Base-by-base conservation (phyloP, 768 basidiomycete genomes). In the Mycena indigotica region DNA sequence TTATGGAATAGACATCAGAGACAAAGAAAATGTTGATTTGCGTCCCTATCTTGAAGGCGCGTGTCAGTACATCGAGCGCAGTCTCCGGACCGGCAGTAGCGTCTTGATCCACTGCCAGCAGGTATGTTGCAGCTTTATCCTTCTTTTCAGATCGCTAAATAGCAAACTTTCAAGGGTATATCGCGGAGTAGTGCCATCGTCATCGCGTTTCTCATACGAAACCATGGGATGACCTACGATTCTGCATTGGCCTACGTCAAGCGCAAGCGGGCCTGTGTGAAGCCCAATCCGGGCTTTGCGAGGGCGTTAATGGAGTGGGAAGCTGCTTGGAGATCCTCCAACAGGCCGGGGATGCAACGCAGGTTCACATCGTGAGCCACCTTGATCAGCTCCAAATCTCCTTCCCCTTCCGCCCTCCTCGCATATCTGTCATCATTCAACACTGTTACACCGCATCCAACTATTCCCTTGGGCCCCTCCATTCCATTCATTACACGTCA, bases 261-360 rank as follows among this genome's bases (percentile, higher is more conserved):
- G 62, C 80, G 80, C 53, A 83, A 84, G 62, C 82, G 89, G 19
- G 83, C 88, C 3, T 92, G 89, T 66, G 76, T 86, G 59, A 88
- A 89, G 66, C 89, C 89, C 16, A 92, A 92, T 65, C 73, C 86
- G n/a, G 89, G 87, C 4, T 92, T 91, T 65, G 82, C 89, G 19
- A 69, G 74, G 0, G 80, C 82, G 0, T 70, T 88, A 15, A 75
- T 79, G 21, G 82, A 84, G 25, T 88, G 85, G 85, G 86, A 87
- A 58, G 30, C 30, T 19, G 8, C 41, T 2, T 60, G 62, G 62
- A 54, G 58, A n/a, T 29, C 52, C 4, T 10, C n/a, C 35, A n/a
- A 38, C 12, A 57, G 58, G 8, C 38, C 30, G 32, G 55, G 46
- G 24, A 48, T 21, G 5, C 26, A 19, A 23, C 40, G 62, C 25